These are phyloP conservation scores for Colletotrichum sp. DNA, from an alignment of 2,329 filamentous ascomycete genomes.

Conservation along the genomic window DNA sequence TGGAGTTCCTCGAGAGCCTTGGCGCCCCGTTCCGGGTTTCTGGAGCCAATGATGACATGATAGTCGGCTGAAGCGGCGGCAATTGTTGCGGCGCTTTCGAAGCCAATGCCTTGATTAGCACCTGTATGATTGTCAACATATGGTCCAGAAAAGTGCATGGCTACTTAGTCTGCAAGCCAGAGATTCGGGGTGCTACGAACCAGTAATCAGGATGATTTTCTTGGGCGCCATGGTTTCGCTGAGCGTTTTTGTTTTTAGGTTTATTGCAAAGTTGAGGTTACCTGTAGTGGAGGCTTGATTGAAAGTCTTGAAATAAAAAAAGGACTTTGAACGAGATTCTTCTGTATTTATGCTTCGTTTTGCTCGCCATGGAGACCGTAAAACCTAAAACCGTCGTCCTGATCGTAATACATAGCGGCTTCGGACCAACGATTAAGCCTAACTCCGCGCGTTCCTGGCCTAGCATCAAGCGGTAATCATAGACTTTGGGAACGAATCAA, in stretches of 20 bases:
- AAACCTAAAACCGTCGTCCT: neutral
- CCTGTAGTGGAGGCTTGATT: neutral
- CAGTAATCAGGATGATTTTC: slow-evolving; percentile 35
- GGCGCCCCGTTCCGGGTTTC: slow-evolving; percentile 42
- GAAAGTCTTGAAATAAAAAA: fast-evolving
- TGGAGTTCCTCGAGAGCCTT: slow-evolving; percentile 30
- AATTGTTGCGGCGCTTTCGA: slow-evolving; percentile 40
- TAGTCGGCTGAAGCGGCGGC: slow-evolving; percentile 39
- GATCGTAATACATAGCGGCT: neutral
- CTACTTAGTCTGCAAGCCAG: neutral
- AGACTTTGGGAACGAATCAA: neutral
- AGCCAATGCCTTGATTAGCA: slow-evolving; percentile 53
- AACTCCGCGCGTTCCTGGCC: neutral
- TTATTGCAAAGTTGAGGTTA: fast-evolving
- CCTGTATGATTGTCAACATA: slow-evolving; percentile 23
- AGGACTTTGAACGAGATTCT: neutral
- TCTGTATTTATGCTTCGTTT: neutral
- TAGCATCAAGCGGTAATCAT: neutral
- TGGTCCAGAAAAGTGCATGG: neutral
- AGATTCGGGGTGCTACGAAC: slow-evolving; percentile 14
- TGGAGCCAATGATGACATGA: slow-evolving; percentile 42
- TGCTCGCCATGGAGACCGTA: neutral
- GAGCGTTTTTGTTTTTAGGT: fast-evolving
- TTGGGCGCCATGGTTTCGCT: slow-evolving; percentile 25
- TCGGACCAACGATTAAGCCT: neutral